Evolutionary conservation across 495 filamentous ascomycete species (phyloP).

Genomic region (Glutinoglossum americanum): DNA sequence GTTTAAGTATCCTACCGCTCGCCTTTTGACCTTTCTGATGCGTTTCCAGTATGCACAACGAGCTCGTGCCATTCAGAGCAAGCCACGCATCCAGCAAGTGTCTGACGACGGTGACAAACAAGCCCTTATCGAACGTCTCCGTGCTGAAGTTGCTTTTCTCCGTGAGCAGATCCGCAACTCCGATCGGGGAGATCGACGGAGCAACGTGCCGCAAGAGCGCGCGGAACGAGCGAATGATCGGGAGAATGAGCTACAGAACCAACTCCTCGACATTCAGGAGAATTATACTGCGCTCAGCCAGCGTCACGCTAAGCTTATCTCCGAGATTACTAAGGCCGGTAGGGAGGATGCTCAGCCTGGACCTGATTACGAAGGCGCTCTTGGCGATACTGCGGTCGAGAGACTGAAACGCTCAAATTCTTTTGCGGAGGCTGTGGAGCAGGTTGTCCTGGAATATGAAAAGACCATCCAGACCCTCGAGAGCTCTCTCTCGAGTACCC

Average conservation of each 20-base stretch:
- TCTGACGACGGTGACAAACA: constrained; percentile 87
- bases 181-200: constrained; percentile 42
- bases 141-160: constrained; percentile 82
- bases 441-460: constrained; percentile 92
- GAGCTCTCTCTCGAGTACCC: constrained; percentile 73
- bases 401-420: constrained; percentile 82
- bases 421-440: constrained; percentile 85
- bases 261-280: constrained; percentile 80
- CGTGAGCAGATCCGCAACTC: constrained; percentile 69
- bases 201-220: constrained; percentile 39
- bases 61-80: constrained; percentile 91
- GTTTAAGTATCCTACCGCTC: background rate
- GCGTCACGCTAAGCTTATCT: constrained; percentile 85
- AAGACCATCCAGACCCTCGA: constrained; percentile 94
- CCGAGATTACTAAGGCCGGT: constrained; percentile 65
- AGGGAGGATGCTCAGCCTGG: constrained; percentile 21
- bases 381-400: constrained; percentile 67
- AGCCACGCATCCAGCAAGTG: constrained; percentile 82
- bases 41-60: constrained; percentile 65
- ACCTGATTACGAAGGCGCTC: constrained; percentile 21
- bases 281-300: constrained; percentile 80
- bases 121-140: constrained; percentile 78
- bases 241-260: constrained; percentile 82
- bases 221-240: constrained; percentile 59
- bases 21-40: background rate